A percentile compares a stretch with the other conserved stretches of the same genome.
phyloP scores from a whole-genome alignment of 345 rosid species.

The Syzygium aqueum region DNA sequence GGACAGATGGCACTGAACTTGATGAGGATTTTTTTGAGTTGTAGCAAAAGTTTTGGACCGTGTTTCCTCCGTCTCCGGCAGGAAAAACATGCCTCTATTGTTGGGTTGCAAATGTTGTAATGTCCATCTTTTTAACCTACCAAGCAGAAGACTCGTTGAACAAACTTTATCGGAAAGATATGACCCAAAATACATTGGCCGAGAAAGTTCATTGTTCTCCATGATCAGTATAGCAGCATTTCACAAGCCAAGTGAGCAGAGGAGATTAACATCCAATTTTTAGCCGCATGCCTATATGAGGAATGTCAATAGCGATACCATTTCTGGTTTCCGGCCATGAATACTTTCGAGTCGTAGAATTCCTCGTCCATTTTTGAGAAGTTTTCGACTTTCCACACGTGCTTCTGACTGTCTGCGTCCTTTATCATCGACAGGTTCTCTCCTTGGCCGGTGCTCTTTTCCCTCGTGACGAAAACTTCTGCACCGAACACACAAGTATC shows the following conservation, averaged over 20 bases:
- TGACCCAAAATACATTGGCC: background rate
- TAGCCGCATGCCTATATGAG: background rate
- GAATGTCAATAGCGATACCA: slow-evolving; percentile 6
- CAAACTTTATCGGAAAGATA: background rate
- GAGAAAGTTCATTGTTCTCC: background rate
- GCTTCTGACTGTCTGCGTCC: background rate
- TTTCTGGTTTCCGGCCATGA: slow-evolving; percentile 14
- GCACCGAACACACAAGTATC: slow-evolving; percentile 28
- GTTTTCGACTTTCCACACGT: slow-evolving; percentile 22
- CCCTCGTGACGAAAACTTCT: slow-evolving; percentile 25
- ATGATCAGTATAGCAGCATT: background rate
- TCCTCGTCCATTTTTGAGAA: background rate
- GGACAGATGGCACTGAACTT: accelerated
- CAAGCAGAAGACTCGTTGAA: background rate
- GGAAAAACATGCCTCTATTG: background rate
- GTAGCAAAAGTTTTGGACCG: background rate
- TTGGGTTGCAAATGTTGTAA: background rate
- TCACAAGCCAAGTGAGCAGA: background rate
- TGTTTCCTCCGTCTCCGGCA: background rate
- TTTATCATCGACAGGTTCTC: slow-evolving; percentile 18
- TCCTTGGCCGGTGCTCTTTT: slow-evolving; percentile 15
- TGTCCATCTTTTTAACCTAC: background rate
- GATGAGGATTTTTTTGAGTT: background rate
- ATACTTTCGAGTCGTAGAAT: slow-evolving; percentile 6
- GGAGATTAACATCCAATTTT: background rate